These are phyloP conservation scores for Lodderomyces theae DNA, from an alignment of 1,139 yeast genomes.

Conservation along the genomic window DNA sequence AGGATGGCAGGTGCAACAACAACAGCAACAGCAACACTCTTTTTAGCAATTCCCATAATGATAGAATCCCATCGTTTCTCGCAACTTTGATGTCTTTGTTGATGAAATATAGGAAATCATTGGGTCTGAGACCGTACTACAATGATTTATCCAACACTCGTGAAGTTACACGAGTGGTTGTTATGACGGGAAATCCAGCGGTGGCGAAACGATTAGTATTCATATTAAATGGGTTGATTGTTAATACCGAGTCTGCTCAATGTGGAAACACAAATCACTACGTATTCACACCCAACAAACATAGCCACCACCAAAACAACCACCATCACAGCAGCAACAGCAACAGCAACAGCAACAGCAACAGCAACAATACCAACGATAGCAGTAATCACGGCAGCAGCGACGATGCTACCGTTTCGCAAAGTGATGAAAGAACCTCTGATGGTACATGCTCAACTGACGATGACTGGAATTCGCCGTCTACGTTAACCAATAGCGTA, in stretches of 20 bases:
- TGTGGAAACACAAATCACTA: background rate
- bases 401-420: background rate
- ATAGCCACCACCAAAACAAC: too few species aligned
- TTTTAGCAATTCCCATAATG: background rate
- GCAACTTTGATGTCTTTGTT: constrained; percentile 47
- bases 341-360: too few species aligned
- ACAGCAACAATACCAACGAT: too few species aligned
- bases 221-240: constrained; percentile 50
- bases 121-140: constrained; percentile 33
- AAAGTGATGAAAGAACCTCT: background rate
- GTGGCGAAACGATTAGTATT: constrained; percentile 60
- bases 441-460: too few species aligned
- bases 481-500: background rate
- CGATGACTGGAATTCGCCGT: constrained; percentile 1
- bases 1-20: constrained; percentile 40
- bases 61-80: constrained; percentile 25
- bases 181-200: constrained; percentile 59
- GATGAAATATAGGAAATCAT: constrained; percentile 35
- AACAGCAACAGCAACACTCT: constrained; percentile 3
- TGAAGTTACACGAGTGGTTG: constrained; percentile 47
- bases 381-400: background rate
- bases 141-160: constrained; percentile 19
- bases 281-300: background rate
- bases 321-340: too few species aligned
- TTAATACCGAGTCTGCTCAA: constrained; percentile 19